Base-by-base conservation (phyloP, 106 monocot species). In the Alisma plantagoaquatica region DNA sequence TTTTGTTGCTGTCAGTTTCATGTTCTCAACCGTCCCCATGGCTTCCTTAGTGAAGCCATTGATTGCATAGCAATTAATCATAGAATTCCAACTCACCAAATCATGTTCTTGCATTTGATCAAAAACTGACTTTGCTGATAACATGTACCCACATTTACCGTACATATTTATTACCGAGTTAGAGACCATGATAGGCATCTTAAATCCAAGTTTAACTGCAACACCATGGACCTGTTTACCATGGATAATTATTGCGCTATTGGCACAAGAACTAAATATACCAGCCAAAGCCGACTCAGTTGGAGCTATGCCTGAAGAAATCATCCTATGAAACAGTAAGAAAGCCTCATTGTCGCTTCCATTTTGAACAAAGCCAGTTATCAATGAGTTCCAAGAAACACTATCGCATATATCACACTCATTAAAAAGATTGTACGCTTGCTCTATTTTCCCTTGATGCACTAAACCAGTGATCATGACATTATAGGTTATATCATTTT, bases 1-100 rank as follows among this genome's bases (percentile, higher is more conserved):
- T 15, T 56, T 35, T 2, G 54, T 26, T 3, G 68, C 68, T 27
- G 33, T 49, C 3, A 49, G 10, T 23, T 72, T 68, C 83, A 84
- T 78, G 24, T 49, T 25, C n/a, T 52, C 41, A 51, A 83, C 77
- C 64, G 72, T 60, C 4, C 11, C 41, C 27, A 84, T 41, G 10
- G 42, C 63, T n/a, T 75, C 78, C 55, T 61, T 72, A 33, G 71
- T 75, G 17, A 68, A 64, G 19, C 72, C 75, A 53, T 75, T 68
- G 60, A 72, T 71, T 0, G 75, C 68, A 27, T 84, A 75, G 9
- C 75, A 64, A 18, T 64, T 59, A 18, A 84, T 64, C 71, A 84
- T 72, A 3, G 68, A 60, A 26, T 72, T 72, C 68, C 63, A 79
- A 19, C 65, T 33, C 21, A 68, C 68, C 19, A 32, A 41, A 44